Evolutionary conservation across 768 basidiomycete species (phyloP).

Genomic region (Termitomyces sp.): DNA sequence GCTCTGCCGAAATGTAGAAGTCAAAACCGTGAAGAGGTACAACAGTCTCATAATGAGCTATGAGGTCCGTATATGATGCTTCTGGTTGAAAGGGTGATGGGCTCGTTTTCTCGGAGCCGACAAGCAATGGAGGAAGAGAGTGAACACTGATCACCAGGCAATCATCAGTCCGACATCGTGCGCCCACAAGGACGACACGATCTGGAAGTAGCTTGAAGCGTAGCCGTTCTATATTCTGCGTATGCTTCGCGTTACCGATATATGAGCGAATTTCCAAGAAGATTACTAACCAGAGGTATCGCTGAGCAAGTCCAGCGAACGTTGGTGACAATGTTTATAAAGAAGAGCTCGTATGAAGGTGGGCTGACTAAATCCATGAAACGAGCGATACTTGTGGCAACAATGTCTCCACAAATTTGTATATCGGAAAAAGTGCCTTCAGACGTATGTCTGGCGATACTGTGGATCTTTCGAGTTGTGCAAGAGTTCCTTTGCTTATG

Average conservation of each 20-base stretch:
- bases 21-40: slow-evolving; percentile 16
- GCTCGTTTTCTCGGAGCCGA: neutral
- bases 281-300: slow-evolving; percentile 10
- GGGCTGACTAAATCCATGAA: slow-evolving; percentile 16
- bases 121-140: slow-evolving; percentile 23
- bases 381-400: slow-evolving; percentile 23
- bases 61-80: neutral
- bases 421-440: slow-evolving; percentile 26
- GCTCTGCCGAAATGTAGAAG: slow-evolving; percentile 19
- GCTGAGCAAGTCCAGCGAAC: slow-evolving; percentile 11
- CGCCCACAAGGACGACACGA: slow-evolving; percentile 31
- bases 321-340: slow-evolving; percentile 29
- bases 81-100: neutral
- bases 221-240: slow-evolving; percentile 30
- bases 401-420: slow-evolving; percentile 25
- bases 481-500: slow-evolving; percentile 12
- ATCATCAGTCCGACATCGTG: slow-evolving; percentile 21
- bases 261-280: slow-evolving; percentile 14
- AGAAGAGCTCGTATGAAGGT: slow-evolving; percentile 25
- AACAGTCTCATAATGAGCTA: slow-evolving; percentile 7
- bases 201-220: slow-evolving; percentile 30
- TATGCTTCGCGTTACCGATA: slow-evolving; percentile 8
- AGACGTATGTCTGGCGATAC: slow-evolving; percentile 13
- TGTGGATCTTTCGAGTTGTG: slow-evolving; percentile 11
- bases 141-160: slow-evolving; percentile 30